These are phyloP conservation scores for Fusarium humuli DNA, from an alignment of 2,329 filamentous ascomycete species.

Conservation along the genomic window DNA sequence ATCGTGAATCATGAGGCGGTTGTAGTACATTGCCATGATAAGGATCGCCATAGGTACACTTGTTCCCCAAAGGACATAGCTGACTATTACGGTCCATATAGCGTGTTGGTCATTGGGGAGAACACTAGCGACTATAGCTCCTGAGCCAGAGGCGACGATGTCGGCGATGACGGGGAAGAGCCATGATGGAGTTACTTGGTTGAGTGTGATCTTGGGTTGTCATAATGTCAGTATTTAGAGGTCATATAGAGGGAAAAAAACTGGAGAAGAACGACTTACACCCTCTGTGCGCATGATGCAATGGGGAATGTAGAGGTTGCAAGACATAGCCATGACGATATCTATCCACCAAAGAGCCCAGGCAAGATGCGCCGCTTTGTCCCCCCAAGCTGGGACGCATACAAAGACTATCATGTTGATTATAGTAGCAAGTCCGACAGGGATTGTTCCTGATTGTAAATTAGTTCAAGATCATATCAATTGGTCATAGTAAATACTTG, in stretches of 20 bases:
- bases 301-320: constrained; percentile 62
- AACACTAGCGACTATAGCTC: constrained; percentile 66
- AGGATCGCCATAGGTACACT: constrained; percentile 63
- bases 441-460: constrained; percentile 61
- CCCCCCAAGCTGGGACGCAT: constrained; percentile 68
- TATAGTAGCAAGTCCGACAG: constrained; percentile 72
- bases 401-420: constrained; percentile 69
- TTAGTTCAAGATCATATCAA: constrained; percentile 44
- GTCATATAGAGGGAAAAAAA: constrained; percentile 46
- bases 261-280: constrained; percentile 50
- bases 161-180: constrained; percentile 71
- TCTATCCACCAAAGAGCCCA: constrained; percentile 68
- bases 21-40: constrained; percentile 71
- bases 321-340: constrained; percentile 57
- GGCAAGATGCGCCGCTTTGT: constrained; percentile 60
- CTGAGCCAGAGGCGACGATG: constrained; percentile 70
- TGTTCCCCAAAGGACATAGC: constrained; percentile 72
- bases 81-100: constrained; percentile 66
- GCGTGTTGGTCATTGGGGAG: constrained; percentile 63
- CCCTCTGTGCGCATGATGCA: constrained; percentile 53
- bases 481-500: neutral
- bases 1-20: constrained; percentile 69
- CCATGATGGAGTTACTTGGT: constrained; percentile 67
- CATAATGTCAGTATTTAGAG: constrained; percentile 4
- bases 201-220: constrained; percentile 39